Evolutionary conservation across 2,329 filamentous ascomycete species (phyloP).

Genomic region (Aspergillus alliaceus): DNA sequence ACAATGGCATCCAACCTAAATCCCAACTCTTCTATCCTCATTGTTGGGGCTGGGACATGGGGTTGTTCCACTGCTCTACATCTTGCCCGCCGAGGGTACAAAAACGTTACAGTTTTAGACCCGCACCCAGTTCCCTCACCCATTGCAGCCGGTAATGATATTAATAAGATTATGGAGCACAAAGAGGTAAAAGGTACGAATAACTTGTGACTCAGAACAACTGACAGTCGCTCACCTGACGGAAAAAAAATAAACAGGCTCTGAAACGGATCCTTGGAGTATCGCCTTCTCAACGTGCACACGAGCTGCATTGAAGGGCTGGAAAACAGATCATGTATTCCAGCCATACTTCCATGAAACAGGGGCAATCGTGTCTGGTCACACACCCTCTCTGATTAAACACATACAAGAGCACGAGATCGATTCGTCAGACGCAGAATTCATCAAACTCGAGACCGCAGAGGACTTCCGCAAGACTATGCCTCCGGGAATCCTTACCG

Average conservation of each 20-base stretch:
- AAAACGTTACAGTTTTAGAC: conserved; percentile 51
- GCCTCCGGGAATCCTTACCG: conserved; percentile 53
- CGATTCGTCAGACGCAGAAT: conserved; percentile 30
- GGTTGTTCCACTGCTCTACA: conserved; percentile 55
- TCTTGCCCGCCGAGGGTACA: conserved; percentile 51
- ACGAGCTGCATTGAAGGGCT: conserved; percentile 38
- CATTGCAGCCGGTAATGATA: conserved; percentile 52
- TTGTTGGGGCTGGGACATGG: conserved; percentile 54
- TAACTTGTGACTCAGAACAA: not conserved
- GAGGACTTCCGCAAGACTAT: conserved; percentile 53
- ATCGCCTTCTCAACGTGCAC: conserved; percentile 24
- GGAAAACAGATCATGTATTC: conserved; percentile 47
- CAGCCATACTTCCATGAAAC: conserved; percentile 49
- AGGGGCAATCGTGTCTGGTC: conserved; percentile 43
- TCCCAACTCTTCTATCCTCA: conserved; percentile 31
- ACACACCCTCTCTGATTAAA: conserved; percentile 39
- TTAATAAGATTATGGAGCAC: conserved; percentile 50
- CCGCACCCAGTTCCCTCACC: conserved; percentile 47
- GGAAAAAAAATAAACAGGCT: not conserved
- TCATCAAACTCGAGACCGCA: conserved; percentile 39
- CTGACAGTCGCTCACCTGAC: not conserved
- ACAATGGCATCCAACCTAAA: conserved; percentile 3
- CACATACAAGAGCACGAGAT: conserved; percentile 39
- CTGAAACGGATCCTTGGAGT: conserved; percentile 15
- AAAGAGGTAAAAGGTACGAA: conserved; percentile 36